Percentiles rank a stretch among this genome's conserved stretches.
These are phyloP conservation scores for Hyaloscypha bicolor DNA, from an alignment of 495 filamentous ascomycete species.

Conservation along the genomic window DNA sequence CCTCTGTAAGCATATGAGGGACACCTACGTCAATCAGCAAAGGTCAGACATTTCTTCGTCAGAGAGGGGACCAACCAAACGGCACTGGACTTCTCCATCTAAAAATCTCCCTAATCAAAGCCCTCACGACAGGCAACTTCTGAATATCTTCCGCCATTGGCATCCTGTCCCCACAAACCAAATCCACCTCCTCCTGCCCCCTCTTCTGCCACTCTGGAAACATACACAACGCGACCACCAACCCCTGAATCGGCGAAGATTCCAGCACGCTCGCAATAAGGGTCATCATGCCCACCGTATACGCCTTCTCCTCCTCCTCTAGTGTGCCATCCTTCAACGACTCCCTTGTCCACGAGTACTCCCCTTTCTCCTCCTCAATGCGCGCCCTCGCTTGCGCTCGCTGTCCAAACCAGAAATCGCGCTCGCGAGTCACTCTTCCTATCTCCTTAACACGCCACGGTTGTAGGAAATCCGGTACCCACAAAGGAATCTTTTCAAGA, in stretches of 20 bases:
- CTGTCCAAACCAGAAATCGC: too few species aligned
- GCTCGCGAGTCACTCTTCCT: too few species aligned
- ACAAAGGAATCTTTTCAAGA: too few species aligned
- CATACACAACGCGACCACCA: slow-evolving; percentile 58
- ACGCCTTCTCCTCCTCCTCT: too few species aligned
- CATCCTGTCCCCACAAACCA: slow-evolving; percentile 47
- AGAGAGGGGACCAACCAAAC: slow-evolving; percentile 3
- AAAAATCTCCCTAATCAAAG: slow-evolving; percentile 52
- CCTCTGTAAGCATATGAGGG: slow-evolving; percentile 45
- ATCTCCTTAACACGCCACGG: too few species aligned
- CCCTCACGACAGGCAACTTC: slow-evolving; percentile 46
- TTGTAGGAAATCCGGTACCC: too few species aligned
- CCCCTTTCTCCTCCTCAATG: too few species aligned
- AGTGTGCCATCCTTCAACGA: too few species aligned
- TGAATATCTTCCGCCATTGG: slow-evolving; percentile 49
- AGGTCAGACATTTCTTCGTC: too few species aligned
- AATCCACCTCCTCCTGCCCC: slow-evolving; percentile 57
- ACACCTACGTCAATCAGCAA: slow-evolving; percentile 27
- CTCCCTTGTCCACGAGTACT: too few species aligned
- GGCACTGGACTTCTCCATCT: slow-evolving; percentile 51
- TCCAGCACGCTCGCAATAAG: slow-evolving; percentile 44
- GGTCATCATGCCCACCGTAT: slow-evolving; percentile 39
- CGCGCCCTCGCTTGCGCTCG: too few species aligned
- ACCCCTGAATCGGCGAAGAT: slow-evolving; percentile 34
- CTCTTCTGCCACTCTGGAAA: slow-evolving; percentile 56